Evolutionary conservation across 208 protist genomes (phyloP), one percentile per base, ranked within the genome.

Genomic region (Trypanosoma cruzi): DNA sequence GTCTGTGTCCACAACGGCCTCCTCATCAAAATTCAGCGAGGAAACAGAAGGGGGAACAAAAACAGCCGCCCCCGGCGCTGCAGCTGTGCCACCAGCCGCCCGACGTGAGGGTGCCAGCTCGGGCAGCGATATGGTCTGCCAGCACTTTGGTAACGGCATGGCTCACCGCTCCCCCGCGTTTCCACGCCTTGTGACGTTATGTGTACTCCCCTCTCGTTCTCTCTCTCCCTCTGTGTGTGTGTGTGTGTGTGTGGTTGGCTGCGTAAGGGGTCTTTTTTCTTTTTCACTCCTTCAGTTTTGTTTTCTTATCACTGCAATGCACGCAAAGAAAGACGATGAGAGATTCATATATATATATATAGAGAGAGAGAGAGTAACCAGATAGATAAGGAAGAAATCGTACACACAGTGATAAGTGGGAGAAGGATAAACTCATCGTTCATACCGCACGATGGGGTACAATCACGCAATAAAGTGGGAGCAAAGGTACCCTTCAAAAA

Each of bases 1-100:
- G 40, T 90, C 78, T 8, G 80, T 79, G 37, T 80, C 80, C 44
- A 77, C 71, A 18, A 59, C 34, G 10, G 50, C 44, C 32, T 80
- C 74, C 32, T 79, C 71, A 28, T 71, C 58, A 8, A 46, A 40
- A 34, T 82, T 67, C 29, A 20, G 55, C n/a, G 10, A 20, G 11
- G 13, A 22, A 59, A 50, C 49, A n/a, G 10, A 0, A 48, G 14
- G 18, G n/a, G 50, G 48, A n/a, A 32, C 50, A 2, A 18, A 11
- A 22, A 11, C 48, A 52, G 48, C 16, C 1, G 48, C 48, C 18
- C 6, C 22, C 0, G 20, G 18, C 48, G 0, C 24, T 4, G 48
- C 48, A 22, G 11, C 48, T 20, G 24, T 10, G 34, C 58, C 11
- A 42, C 31, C 28, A n/a, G 52, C 36, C 14, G 29, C 22, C 8